Evolutionary conservation across 768 basidiomycete genomes (phyloP).

Genomic region (Leucosporidium scottii): DNA sequence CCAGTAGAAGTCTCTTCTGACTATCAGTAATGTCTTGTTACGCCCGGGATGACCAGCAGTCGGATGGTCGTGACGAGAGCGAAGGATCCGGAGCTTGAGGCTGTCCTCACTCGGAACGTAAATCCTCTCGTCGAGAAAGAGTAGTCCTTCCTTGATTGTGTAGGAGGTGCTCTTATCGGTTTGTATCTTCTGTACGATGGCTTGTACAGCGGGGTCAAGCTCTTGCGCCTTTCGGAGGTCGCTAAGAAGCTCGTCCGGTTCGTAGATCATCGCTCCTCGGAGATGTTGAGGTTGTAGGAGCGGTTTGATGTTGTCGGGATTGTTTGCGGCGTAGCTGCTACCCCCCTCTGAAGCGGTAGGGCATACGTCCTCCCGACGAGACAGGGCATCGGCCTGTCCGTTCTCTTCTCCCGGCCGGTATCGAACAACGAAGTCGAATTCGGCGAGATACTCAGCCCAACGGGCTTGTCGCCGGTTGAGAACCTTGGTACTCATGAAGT

Average conservation of each 20-base stretch:
- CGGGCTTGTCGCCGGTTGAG: conserved; percentile 47
- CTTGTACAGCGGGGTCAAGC: not conserved
- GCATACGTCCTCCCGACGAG: conserved; percentile 17
- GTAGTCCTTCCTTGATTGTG: not conserved
- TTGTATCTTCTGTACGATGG: not conserved
- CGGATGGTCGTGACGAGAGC: conserved; percentile 43
- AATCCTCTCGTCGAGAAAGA: conserved; percentile 38
- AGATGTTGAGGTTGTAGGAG: conserved; percentile 2
- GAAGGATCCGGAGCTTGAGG: conserved; percentile 35
- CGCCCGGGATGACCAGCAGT: conserved; percentile 48
- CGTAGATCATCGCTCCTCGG: not conserved
- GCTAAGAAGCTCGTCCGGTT: not conserved
- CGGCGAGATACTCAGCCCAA: conserved; percentile 45
- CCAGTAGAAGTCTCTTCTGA: conserved; percentile 47
- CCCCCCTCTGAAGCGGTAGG: conserved; percentile 6
- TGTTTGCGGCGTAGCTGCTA: conserved; percentile 4
- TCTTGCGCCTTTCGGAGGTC: not conserved
- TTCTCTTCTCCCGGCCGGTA: conserved; percentile 35
- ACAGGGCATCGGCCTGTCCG: conserved; percentile 14
- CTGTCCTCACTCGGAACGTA: conserved; percentile 40
- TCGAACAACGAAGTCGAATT: conserved; percentile 43
- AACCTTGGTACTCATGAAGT: conserved; percentile 44
- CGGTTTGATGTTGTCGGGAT: not conserved
- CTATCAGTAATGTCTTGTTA: conserved; percentile 40
- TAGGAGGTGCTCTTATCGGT: conserved; percentile 3